Percentiles rank a stretch among this genome's conserved stretches.
Evolutionary conservation across 345 rosid species (phyloP).

Genomic region (Alliaria petiolata): DNA sequence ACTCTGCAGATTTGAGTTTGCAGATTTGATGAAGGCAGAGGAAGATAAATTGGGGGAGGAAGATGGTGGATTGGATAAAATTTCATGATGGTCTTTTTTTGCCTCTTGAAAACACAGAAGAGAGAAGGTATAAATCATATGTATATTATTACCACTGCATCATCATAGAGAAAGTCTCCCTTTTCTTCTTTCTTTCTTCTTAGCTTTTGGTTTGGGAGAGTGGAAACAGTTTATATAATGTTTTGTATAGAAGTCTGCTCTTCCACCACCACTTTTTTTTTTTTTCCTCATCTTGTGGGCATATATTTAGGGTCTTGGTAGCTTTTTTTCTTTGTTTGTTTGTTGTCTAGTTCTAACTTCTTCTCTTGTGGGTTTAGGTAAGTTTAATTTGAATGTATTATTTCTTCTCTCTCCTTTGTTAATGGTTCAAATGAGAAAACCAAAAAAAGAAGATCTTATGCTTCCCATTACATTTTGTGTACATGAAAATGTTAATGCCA

Average conservation of each 20-base stretch:
- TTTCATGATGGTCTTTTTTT: background rate
- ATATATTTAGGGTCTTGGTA: constrained; percentile 20
- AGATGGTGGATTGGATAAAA: constrained; percentile 11
- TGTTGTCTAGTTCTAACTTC: constrained; percentile 12
- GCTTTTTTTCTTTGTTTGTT: background rate
- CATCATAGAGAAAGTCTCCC: constrained; percentile 13
- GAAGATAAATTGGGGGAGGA: too few relatives aligned
- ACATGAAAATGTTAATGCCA: too few relatives aligned
- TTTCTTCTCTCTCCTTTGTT: background rate
- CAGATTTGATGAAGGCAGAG: constrained; percentile 14
- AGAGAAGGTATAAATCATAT: constrained; percentile 9
- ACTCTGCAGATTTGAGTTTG: constrained; percentile 19
- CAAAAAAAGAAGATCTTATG: too few relatives aligned
- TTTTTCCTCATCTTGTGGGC: constrained; percentile 15
- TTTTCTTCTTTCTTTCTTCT: too few relatives aligned
- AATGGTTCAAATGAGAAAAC: too few relatives aligned
- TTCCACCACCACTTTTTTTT: too few relatives aligned
- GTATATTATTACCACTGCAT: constrained; percentile 28
- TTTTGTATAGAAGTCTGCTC: constrained; percentile 35
- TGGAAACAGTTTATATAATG: constrained; percentile 26
- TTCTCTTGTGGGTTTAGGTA: constrained; percentile 18
- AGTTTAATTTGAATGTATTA: constrained; percentile 26
- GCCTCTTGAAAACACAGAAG: background rate
- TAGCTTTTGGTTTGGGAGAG: constrained; percentile 23
- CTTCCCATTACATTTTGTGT: too few relatives aligned